Percentiles rank a stretch among this genome's conserved stretches.
Evolutionary conservation across 1,284 basidiomycete genomes (phyloP).

Genomic region (Ceratobasidium sp.): DNA sequence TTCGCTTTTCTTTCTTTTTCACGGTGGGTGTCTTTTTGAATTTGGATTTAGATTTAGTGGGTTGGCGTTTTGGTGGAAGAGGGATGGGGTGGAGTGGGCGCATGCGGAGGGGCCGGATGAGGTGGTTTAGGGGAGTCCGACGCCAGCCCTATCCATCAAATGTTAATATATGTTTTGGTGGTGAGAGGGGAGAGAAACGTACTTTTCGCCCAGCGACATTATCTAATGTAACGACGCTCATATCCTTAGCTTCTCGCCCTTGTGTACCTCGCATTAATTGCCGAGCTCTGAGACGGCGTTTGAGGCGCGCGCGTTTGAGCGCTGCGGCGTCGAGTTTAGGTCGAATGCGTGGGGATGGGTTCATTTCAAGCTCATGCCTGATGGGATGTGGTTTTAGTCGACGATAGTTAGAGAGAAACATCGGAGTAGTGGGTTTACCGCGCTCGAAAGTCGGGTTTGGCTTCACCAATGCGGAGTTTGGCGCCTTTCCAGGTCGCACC

Average conservation of each 20-base stretch:
- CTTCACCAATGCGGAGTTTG: conserved; percentile 84
- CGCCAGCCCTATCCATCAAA: conserved; percentile 65
- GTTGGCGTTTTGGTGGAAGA: conserved; percentile 54
- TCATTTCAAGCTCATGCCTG: conserved; percentile 24
- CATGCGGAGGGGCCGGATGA: conserved; percentile 76
- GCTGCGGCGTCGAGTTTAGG: conserved; percentile 23
- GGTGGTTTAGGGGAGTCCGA: conserved; percentile 72
- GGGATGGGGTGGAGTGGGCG: conserved; percentile 72
- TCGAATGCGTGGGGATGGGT: conserved; percentile 8
- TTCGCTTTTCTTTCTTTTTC: conserved; percentile 43
- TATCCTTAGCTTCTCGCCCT: conserved; percentile 66
- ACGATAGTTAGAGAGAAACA: not conserved
- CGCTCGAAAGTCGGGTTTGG: conserved; percentile 76
- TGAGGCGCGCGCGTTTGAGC: conserved; percentile 27
- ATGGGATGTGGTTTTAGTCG: conserved; percentile 1
- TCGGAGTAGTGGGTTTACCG: conserved; percentile 60
- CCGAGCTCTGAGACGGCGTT: conserved; percentile 18
- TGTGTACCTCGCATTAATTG: conserved; percentile 13
- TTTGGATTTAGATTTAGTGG: conserved; percentile 41
- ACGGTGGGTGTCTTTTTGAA: conserved; percentile 10
- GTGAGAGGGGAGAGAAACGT: no score
- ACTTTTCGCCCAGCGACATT: conserved; percentile 64
- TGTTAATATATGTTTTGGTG: no score
- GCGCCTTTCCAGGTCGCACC: conserved; percentile 86
- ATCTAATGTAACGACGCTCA: conserved; percentile 71